phyloP scores from a whole-genome alignment of 2,329 filamentous ascomycete species.

The Mycosphaerella sp. region DNA sequence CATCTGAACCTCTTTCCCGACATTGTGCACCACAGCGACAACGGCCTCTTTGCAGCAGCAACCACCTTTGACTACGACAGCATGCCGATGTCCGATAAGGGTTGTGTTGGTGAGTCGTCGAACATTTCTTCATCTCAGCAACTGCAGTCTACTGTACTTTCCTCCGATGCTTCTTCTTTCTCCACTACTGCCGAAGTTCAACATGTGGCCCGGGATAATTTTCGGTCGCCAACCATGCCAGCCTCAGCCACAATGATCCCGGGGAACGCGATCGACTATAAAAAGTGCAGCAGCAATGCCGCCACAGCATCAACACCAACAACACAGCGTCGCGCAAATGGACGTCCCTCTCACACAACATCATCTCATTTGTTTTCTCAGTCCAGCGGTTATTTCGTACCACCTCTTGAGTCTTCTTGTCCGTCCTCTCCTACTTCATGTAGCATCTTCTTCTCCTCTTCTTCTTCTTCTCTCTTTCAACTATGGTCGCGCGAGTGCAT shows the following conservation, averaged over 20 bases:
- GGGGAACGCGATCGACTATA: constrained; percentile 12
- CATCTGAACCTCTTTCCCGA: constrained; percentile 51
- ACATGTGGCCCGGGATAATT: constrained; percentile 21
- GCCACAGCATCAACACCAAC: constrained; percentile 15
- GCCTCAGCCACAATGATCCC: constrained; percentile 27
- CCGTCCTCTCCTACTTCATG: constrained; percentile 29
- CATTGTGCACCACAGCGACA: constrained; percentile 55
- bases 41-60: constrained; percentile 50
- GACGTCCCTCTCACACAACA: constrained; percentile 18
- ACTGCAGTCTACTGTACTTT: constrained; percentile 22
- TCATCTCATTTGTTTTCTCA: constrained; percentile 32
- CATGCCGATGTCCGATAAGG: constrained; percentile 44
- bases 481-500: constrained; percentile 1
- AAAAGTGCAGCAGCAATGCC: constrained; percentile 12
- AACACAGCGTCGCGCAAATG: constrained; percentile 1
- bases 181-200: neutral
- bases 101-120: constrained; percentile 47
- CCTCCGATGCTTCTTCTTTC: constrained; percentile 3
- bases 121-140: constrained; percentile 36
- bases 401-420: constrained; percentile 39
- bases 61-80: constrained; percentile 52
- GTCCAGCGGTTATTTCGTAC: constrained; percentile 33
- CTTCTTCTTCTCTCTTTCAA: neutral
- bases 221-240: constrained; percentile 27
- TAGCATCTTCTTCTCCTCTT: constrained; percentile 19